Base-by-base conservation (phyloP, 1,284 basidiomycete genomes). In the Tylopilus orsonianus region DNA sequence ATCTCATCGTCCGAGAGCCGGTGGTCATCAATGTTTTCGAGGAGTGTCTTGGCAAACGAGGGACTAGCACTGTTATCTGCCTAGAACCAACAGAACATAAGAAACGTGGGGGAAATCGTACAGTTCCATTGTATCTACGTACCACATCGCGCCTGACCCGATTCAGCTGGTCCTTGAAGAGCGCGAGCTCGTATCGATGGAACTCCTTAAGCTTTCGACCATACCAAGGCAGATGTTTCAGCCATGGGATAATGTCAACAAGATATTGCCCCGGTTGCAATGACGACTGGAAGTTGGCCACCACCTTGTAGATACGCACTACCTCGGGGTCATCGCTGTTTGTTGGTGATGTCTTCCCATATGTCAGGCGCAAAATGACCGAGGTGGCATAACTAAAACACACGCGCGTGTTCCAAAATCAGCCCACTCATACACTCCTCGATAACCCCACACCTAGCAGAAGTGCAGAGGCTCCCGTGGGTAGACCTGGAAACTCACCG, bases 291-390 rank as follows among this genome's bases (percentile, higher is more conserved):
- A 87, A 67, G 14, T 78, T 70, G 2, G 68, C 66, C 8, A 80
- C 62, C 29, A 71, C 73, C 12, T 72, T 67, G 43, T 76, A 78
- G 34, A 87, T 74, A 16, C 74, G 71, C 14, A 66, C 50, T 2
- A 88, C 74, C 29, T 83, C 80, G 0, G 77, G 78, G 54, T 86
- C 84, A 3, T 77, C 68, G 50, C 75, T 78, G 0, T 70, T 71
- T 6, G 77, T 77, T 9, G 55, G 77, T 51, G 58, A 66, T 0
- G 73, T 66, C 53, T 80, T 83, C 5, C 84, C 85, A 55, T 87
- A 87, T 2, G 83, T 77, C 38, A 87, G 67, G 2, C 77, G 74
- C 67, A 89, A 73, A 4, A 85, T 80, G 0, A 87, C 75, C 2
- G 79, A 79, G 0, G 83, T 78, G 0, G 83, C 77, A 55, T 80